Percentiles rank a stretch among this genome's conserved stretches.
Conservation (phyloP, 1,284 basidiomycete species). For the Lignosus rhinocerotis region DNA sequence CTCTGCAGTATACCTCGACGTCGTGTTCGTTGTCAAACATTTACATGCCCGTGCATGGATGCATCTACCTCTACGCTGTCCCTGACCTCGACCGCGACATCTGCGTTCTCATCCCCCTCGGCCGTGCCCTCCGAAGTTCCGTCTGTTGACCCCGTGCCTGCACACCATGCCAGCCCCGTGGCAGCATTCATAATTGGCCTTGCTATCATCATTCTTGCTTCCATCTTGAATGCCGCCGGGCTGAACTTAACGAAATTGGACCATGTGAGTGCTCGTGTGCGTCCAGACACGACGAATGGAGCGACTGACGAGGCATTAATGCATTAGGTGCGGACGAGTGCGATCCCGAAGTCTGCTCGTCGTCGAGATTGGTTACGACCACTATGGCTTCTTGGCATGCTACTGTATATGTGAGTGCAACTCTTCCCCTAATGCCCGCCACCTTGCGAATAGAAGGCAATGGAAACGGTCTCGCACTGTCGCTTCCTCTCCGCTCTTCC, state of each 20-base stretch:
- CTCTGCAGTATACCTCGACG: neutral
- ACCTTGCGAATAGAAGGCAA: neutral
- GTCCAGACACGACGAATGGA: neutral
- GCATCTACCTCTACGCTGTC: constrained; percentile 1
- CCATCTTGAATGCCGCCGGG: constrained; percentile 82
- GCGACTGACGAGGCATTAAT: neutral
- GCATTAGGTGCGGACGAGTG: constrained; percentile 63
- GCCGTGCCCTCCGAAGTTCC: constrained; percentile 5
- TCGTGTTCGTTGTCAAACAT: neutral
- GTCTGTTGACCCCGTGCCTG: constrained; percentile 30
- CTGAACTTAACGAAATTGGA: constrained; percentile 84
- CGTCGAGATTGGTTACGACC: constrained; percentile 75
- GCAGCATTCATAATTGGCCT: constrained; percentile 81
- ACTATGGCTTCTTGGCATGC: constrained; percentile 81
- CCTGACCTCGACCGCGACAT: constrained; percentile 6
- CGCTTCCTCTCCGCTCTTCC: too few species aligned
- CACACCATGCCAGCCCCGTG: constrained; percentile 56
- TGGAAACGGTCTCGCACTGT: too few species aligned
- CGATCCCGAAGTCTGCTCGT: constrained; percentile 68
- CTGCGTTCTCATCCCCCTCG: constrained; percentile 8
- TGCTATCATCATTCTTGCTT: constrained; percentile 74
- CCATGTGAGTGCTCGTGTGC: constrained; percentile 52
- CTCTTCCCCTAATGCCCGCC: neutral
- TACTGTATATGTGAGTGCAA: constrained; percentile 66
- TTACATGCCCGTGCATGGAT: constrained; percentile 22